A percentile compares a stretch with the other conserved stretches of the same genome.
phyloP scores from a whole-genome alignment of 2,329 filamentous ascomycete genomes.

The Tolypocladium tropicale region DNA sequence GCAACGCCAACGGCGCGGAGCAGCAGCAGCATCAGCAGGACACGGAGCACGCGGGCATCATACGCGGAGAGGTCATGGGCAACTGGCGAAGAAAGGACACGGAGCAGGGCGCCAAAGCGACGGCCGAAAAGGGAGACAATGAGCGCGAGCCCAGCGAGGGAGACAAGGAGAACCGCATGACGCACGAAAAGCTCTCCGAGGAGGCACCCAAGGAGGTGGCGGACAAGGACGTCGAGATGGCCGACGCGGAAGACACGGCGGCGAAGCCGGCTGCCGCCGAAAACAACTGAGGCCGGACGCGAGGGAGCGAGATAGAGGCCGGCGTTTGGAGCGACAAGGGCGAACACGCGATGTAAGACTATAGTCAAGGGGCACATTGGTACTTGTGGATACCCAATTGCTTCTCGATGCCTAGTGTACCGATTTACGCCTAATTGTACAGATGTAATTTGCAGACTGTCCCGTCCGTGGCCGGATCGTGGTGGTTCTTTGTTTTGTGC shows the following conservation, averaged over 20 bases:
- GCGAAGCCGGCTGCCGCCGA: constrained; percentile 3
- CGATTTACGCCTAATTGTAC: not conserved
- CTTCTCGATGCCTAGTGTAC: not conserved
- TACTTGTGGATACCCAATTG: not conserved
- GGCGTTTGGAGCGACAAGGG: not conserved
- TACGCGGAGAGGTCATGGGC: constrained; percentile 19
- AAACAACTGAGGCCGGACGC: constrained; percentile 4
- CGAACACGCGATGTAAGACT: not conserved
- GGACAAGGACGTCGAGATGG: constrained; percentile 22
- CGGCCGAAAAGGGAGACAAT: constrained; percentile 16
- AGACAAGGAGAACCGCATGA: constrained; percentile 37
- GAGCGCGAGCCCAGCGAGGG: constrained; percentile 22
- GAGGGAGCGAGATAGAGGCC: not conserved
- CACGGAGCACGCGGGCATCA: constrained; percentile 12
- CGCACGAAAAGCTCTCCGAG: constrained; percentile 6
- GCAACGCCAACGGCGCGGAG: constrained; percentile 18
- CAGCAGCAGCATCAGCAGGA: constrained; percentile 7
- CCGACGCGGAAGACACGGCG: constrained; percentile 8
- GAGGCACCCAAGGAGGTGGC: constrained; percentile 4
- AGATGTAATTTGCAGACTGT: not conserved
- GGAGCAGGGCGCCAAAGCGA: constrained; percentile 11
- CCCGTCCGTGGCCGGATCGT: not conserved
- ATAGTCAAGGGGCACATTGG: not conserved
- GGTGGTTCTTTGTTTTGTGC: not conserved
- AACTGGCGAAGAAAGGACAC: constrained; percentile 23